Percentiles rank a stretch among this genome's conserved stretches.
Conservation (phyloP, 2,329 filamentous ascomycete species). For the Beauveria sp. region DNA sequence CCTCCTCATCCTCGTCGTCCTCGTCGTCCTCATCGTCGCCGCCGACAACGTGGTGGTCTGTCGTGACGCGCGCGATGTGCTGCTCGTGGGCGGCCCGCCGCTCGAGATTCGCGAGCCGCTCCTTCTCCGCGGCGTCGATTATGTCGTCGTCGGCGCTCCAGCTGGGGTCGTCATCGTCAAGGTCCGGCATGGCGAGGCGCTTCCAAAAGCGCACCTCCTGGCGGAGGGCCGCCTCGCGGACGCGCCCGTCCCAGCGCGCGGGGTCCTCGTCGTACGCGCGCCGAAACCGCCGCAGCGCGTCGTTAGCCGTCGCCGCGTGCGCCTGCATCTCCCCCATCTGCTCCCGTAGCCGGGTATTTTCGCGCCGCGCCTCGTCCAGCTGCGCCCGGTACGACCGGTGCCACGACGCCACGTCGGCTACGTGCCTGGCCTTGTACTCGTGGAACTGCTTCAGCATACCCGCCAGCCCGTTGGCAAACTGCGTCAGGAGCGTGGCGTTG, state of each 20-base stretch:
- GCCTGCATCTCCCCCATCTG: conserved; percentile 62
- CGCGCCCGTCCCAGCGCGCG: conserved; percentile 43
- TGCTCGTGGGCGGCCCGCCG: conserved; percentile 34
- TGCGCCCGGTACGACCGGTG: conserved; percentile 57
- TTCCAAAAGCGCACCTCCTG: conserved; percentile 61
- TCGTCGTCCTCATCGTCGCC: conserved; percentile 16
- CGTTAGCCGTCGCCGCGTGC: conserved; percentile 51
- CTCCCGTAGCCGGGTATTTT: conserved; percentile 54
- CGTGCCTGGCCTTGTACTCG: conserved; percentile 56
- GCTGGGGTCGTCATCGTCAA: conserved; percentile 51
- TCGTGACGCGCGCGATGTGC: conserved; percentile 14
- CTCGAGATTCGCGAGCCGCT: conserved; percentile 43
- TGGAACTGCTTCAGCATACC: conserved; percentile 57
- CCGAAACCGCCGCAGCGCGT: conserved; percentile 48
- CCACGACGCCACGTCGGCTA: conserved; percentile 55
- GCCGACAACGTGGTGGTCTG: conserved; percentile 13
- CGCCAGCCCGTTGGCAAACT: conserved; percentile 50
- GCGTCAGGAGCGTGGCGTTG: conserved; percentile 49
- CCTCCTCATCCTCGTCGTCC: conserved; percentile 25
- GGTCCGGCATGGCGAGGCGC: conserved; percentile 54
- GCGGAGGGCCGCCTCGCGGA: conserved; percentile 43
- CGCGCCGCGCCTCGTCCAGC: conserved; percentile 56
- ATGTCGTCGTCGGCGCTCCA: conserved; percentile 61
- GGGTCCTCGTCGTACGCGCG: conserved; percentile 49
- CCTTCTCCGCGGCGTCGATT: conserved; percentile 53